phyloP scores from a whole-genome alignment of 2,329 filamentous ascomycete genomes.

The Atkinsonella texensis region DNA sequence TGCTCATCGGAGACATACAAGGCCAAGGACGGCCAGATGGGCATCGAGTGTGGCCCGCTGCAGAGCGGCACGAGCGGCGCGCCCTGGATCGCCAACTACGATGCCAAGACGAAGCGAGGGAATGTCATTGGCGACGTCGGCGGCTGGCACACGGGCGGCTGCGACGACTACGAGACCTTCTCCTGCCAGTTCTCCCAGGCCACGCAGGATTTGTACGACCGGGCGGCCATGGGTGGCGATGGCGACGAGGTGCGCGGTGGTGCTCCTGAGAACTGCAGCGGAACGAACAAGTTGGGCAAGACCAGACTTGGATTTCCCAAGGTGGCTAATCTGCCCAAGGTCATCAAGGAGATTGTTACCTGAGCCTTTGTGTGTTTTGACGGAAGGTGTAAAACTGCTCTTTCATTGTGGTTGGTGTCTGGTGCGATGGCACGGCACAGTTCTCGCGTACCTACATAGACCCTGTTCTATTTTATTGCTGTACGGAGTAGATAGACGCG shows the following conservation, averaged over 20 bases:
- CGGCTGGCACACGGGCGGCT: conserved; percentile 9
- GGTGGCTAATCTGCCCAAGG: neutral
- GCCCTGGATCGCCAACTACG: conserved; percentile 7
- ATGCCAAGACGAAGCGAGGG: conserved; percentile 2
- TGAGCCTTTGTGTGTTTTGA: neutral
- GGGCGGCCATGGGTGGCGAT: neutral
- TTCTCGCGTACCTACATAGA: too few relatives aligned
- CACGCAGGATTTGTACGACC: conserved; percentile 1
- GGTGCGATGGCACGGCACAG: too few relatives aligned
- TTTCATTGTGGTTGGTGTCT: too few relatives aligned
- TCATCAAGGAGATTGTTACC: neutral
- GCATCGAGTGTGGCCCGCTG: conserved; percentile 6
- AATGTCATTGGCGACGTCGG: conserved; percentile 8
- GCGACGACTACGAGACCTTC: conserved; percentile 7
- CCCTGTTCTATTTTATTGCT: too few relatives aligned
- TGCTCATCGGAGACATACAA: conserved; percentile 5
- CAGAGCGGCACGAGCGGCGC: conserved; percentile 8
- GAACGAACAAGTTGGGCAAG: neutral
- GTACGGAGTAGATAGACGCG: too few relatives aligned
- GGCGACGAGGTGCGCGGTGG: conserved; percentile 3
- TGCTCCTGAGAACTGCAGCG: conserved; percentile 4
- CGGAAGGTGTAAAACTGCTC: too few relatives aligned
- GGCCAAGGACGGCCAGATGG: conserved; percentile 7
- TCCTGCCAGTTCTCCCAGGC: conserved; percentile 4
- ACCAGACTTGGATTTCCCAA: neutral